Conservation (phyloP, 768 basidiomycete genomes). For the Austroboletus eburneus region DNA sequence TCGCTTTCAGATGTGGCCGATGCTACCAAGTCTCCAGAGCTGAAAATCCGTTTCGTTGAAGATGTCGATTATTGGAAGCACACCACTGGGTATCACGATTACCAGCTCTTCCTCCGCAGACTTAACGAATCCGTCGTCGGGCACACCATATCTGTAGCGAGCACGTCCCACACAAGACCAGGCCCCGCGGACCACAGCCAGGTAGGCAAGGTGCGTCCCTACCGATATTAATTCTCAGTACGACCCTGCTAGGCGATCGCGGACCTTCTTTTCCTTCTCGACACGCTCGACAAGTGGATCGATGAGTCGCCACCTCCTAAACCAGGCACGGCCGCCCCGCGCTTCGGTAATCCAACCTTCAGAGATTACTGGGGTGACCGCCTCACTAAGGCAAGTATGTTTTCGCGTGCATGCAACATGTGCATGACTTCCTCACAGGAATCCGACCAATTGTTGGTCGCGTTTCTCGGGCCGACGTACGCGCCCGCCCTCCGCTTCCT, state of each 20-base stretch:
- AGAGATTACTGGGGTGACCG: conserved; percentile 71
- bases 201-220: conserved; percentile 13
- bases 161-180: too few species aligned
- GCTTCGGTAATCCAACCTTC: conserved; percentile 92
- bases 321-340: conserved; percentile 54
- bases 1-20: conserved; percentile 18
- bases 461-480: conserved; percentile 46
- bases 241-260: conserved; percentile 39
- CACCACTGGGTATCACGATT: conserved; percentile 70
- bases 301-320: conserved; percentile 70
- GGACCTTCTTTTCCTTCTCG: conserved; percentile 53
- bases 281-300: conserved; percentile 68
- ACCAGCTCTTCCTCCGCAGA: conserved; percentile 68
- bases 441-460: conserved; percentile 45
- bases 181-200: conserved; percentile 7
- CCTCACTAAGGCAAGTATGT: conserved; percentile 62
- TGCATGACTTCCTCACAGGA: conserved; percentile 35
- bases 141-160: conserved; percentile 43
- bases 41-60: conserved; percentile 64
- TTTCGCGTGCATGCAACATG: too few species aligned
- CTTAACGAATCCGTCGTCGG: conserved; percentile 78
- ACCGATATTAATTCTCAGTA: not conserved
- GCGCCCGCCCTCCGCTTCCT: conserved; percentile 54
- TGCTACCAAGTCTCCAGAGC: conserved; percentile 32
- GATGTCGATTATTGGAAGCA: conserved; percentile 71